These are phyloP conservation scores for Alternaria atra DNA, from an alignment of 2,329 filamentous ascomycete species.

Conservation along the genomic window DNA sequence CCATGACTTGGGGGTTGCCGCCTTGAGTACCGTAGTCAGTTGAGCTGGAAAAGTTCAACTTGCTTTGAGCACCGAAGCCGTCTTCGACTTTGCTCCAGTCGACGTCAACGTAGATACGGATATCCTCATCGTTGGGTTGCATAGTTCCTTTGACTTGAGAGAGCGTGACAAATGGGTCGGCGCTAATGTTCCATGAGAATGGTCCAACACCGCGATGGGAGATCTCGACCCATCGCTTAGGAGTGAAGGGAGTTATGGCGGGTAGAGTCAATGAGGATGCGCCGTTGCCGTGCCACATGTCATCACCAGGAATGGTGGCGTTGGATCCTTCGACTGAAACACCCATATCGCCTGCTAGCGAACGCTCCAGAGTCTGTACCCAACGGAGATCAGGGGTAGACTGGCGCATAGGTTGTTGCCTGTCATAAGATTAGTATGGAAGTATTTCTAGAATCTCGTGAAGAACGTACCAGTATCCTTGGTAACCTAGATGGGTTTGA, in stretches of 20 bases:
- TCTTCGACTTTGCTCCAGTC: conserved; percentile 45
- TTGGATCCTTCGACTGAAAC: conserved; percentile 72
- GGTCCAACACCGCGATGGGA: conserved; percentile 43
- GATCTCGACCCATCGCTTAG: conserved; percentile 50
- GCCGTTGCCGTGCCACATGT: conserved; percentile 66
- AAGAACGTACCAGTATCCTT: conserved; percentile 49
- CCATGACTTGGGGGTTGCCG: conserved; percentile 38
- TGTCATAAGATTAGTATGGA: conserved; percentile 23
- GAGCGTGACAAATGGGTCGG: conserved; percentile 50
- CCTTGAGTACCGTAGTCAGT: conserved; percentile 53
- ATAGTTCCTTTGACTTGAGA: conserved; percentile 45
- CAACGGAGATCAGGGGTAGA: conserved; percentile 68
- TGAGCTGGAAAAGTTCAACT: conserved; percentile 45
- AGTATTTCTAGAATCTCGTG: too few species aligned
- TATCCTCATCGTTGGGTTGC: conserved; percentile 40
- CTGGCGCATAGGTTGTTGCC: conserved; percentile 79
- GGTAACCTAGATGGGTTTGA: conserved; percentile 53
- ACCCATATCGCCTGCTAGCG: conserved; percentile 69
- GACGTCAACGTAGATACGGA: conserved; percentile 50
- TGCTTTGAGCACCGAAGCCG: conserved; percentile 39
- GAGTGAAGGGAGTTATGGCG: conserved; percentile 45
- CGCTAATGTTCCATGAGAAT: conserved; percentile 49
- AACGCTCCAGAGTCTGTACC: conserved; percentile 66
- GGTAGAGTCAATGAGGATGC: conserved; percentile 42
- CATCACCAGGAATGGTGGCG: conserved; percentile 73